Evolutionary conservation across 2,329 filamentous ascomycete genomes (phyloP), one percentile per base, ranked within the genome.

Genomic region (Neofusicoccum parvum): DNA sequence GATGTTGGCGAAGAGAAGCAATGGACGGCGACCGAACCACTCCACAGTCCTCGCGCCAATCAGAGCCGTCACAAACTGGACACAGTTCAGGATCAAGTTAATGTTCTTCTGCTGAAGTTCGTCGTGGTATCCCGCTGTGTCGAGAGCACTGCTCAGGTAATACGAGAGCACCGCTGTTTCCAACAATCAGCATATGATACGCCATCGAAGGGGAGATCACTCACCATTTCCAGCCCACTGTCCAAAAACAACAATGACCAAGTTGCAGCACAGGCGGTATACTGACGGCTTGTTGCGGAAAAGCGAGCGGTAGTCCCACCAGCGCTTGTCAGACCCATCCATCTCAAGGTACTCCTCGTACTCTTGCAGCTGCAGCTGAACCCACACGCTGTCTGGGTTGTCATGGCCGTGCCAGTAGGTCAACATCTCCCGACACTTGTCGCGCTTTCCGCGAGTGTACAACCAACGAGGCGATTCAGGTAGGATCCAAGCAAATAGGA

Each of bases 261-360:
- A 74, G 4, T 85, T 82, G 73, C 85, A 81, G 71, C 79, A 79
- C 1, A 84, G 76, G n/a, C 84, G 75, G 71, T 85, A 86, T n/a
- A 80, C 76, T 41, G 80, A 79, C 36, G 80, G 80, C n/a, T 75
- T 75, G 3, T 81, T 82, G 71, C 84, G 82, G 73, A 80, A 78
- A 23, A 87, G 75, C 67, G 85, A 84, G 7, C 82, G 75, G 76
- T 85, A 88, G 72, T 88, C 83, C 84, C 85, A 88, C 81, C 83
- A 87, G 2, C 82, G 78, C 70, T 88, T 88, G 66, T 87, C 85
- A n/a, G 82, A 75, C 17, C 77, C 78, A 7, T 80, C 81, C 12
- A 80, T 71, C 50, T 76, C 76, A 53, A 83, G 79, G 63, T 83
- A 80, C 71, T 86, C 83, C 37, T 84, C 75, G 71, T 86, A 84